A percentile compares a stretch with the other conserved stretches of the same genome.
Conservation (phyloP, 148 eudicot genomes). For the Nyssa sinensis region DNA sequence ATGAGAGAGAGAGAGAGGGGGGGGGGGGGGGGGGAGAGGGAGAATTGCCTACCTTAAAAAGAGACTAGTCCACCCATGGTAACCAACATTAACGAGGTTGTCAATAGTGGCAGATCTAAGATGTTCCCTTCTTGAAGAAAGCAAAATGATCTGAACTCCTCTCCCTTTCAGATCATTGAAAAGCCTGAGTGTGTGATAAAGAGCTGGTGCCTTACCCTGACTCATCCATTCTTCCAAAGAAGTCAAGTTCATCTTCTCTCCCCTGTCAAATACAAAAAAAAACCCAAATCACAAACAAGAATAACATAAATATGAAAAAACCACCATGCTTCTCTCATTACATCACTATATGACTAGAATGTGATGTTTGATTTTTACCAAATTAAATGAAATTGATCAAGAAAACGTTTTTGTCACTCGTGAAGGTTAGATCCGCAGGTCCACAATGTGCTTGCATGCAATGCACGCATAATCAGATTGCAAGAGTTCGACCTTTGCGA, state of each 20-base stretch:
- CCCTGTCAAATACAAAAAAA: conserved; percentile 15
- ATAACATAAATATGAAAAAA: no score
- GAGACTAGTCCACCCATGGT: conserved; percentile 45
- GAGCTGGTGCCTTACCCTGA: conserved; percentile 36
- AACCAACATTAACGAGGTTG: conserved; percentile 45
- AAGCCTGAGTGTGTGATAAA: conserved; percentile 33
- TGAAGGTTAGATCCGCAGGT: no score
- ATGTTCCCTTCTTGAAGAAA: conserved; percentile 45
- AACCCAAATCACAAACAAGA: not conserved
- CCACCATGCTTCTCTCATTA: not conserved
- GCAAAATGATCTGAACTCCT: conserved; percentile 37
- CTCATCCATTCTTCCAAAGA: conserved; percentile 50
- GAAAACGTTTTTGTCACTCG: no score
- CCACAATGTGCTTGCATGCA: no score
- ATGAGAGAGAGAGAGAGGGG: not conserved
- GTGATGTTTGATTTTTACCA: no score
- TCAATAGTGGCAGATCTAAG: conserved; percentile 47
- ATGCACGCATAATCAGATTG: no score
- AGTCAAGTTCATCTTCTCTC: conserved; percentile 42
- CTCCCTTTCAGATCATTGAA: conserved; percentile 37
- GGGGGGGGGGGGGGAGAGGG: not conserved
- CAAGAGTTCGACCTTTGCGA: no score
- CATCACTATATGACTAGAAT: not conserved
- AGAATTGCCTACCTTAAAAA: conserved; percentile 28
- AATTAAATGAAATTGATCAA: no score